Percentiles rank a stretch among this genome's conserved stretches.
These are phyloP conservation scores for Teunomyces funiuensis DNA, from an alignment of 805 yeast species.

Conservation along the genomic window DNA sequence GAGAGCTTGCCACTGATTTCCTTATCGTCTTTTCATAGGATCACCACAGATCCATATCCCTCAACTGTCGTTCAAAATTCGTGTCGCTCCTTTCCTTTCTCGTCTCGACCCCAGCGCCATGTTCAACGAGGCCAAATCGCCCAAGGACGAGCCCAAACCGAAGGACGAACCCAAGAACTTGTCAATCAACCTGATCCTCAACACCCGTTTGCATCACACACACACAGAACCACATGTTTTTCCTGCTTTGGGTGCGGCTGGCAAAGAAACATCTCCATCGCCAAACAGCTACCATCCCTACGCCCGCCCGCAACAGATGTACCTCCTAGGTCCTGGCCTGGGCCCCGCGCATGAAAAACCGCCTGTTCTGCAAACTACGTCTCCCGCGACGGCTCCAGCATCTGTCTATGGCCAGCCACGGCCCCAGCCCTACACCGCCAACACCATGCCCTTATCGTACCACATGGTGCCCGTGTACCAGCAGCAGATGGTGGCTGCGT, in stretches of 20 bases:
- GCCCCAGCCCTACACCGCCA: background rate
- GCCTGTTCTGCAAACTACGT: background rate
- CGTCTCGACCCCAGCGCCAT: background rate
- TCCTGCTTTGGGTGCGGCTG: background rate
- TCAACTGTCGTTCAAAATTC: no score
- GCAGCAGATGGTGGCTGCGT: slow-evolving; percentile 1
- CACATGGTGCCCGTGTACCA: slow-evolving; percentile 3
- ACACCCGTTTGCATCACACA: slow-evolving; percentile 2
- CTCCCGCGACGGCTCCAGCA: background rate
- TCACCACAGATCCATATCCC: no score
- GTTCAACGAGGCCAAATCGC: slow-evolving; percentile 1
- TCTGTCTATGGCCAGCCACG: background rate
- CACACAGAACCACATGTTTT: background rate
- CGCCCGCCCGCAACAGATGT: background rate
- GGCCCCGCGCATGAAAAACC: no score
- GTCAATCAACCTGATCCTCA: slow-evolving; percentile 11
- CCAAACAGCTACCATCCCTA: background rate
- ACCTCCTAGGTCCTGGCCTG: background rate
- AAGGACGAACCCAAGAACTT: slow-evolving; percentile 8
- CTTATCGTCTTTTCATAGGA: no score
- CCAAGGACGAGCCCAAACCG: slow-evolving; percentile 1
- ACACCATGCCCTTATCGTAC: background rate
- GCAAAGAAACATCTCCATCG: slow-evolving; percentile 1
- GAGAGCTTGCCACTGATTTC: no score
- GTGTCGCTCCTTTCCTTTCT: no score